These are phyloP conservation scores for Sphenostylis stenocarpa DNA, from an alignment of 306 rosid species.

Conservation along the genomic window DNA sequence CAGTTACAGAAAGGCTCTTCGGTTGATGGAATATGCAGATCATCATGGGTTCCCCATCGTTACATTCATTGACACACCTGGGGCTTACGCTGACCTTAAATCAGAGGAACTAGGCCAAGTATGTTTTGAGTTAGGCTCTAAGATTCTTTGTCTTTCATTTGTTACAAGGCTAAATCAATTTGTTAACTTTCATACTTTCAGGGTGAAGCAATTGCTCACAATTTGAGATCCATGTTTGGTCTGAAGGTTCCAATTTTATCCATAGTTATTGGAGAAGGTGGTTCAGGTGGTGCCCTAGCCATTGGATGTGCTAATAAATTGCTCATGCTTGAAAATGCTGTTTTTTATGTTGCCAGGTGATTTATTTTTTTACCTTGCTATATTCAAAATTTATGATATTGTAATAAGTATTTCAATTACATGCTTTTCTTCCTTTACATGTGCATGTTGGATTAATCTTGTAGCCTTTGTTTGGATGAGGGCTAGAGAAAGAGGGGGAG, in stretches of 20 bases:
- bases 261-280: conserved; percentile 98
- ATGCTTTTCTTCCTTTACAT: neutral
- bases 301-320: conserved; percentile 94
- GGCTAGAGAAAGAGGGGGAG: too few relatives aligned
- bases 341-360: conserved; percentile 98
- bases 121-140: conserved; percentile 35
- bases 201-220: conserved; percentile 99
- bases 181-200: conserved; percentile 45
- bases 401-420: neutral
- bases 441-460: conserved; percentile 29
- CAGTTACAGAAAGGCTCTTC: conserved; percentile 95
- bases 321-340: conserved; percentile 97
- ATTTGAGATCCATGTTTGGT: conserved; percentile 90
- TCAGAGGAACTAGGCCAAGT: conserved; percentile 91
- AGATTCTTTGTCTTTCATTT: conserved; percentile 21
- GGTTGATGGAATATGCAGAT: conserved; percentile 89
- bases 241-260: conserved; percentile 89
- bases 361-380: conserved; percentile 21
- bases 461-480: too few relatives aligned
- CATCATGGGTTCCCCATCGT: conserved; percentile 86
- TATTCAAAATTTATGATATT: conserved; percentile 20
- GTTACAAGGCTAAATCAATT: conserved; percentile 31
- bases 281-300: conserved; percentile 99
- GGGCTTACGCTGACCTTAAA: conserved; percentile 95
- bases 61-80: conserved; percentile 95